phyloP scores from a whole-genome alignment of 768 basidiomycete species.

The Calocybe indica region DNA sequence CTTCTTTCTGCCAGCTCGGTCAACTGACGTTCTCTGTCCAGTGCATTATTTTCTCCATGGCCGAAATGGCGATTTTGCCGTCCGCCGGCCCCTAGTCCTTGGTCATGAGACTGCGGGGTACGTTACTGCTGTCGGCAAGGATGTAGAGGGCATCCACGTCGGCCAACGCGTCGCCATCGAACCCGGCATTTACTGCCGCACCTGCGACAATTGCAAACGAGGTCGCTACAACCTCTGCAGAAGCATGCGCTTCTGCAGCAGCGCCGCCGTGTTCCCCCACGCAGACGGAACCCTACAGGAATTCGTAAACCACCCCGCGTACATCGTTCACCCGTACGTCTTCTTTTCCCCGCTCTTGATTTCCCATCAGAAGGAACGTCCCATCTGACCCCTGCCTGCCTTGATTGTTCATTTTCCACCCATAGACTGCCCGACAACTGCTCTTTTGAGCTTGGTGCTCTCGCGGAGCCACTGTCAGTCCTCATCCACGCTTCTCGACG shows the following conservation, averaged over 20 bases:
- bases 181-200: conserved; percentile 83
- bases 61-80: conserved; percentile 87
- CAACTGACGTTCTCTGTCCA: conserved; percentile 21
- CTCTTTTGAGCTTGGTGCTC: conserved; percentile 75
- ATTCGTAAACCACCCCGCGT: conserved; percentile 83
- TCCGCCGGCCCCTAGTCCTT: conserved; percentile 82
- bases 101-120: conserved; percentile 93
- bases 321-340: conserved; percentile 82
- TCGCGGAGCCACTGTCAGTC: conserved; percentile 94
- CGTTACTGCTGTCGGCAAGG: conserved; percentile 76
- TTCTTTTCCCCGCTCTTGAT: conserved; percentile 4
- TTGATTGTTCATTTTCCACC: not conserved
- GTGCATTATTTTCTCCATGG: conserved; percentile 91
- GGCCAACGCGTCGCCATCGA: conserved; percentile 94
- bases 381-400: too few relatives aligned
- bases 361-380: not conserved
- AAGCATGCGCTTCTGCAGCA: conserved; percentile 82
- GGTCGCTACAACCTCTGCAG: conserved; percentile 94
- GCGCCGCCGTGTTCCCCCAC: conserved; percentile 90
- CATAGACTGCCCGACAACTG: conserved; percentile 68
- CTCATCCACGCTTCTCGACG: conserved; percentile 61
- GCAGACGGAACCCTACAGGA: conserved; percentile 88
- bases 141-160: conserved; percentile 53
- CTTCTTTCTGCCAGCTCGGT: not conserved
- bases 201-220: conserved; percentile 60